phyloP scores from a whole-genome alignment of 306 rosid genomes.

The Cajanus cajan region DNA sequence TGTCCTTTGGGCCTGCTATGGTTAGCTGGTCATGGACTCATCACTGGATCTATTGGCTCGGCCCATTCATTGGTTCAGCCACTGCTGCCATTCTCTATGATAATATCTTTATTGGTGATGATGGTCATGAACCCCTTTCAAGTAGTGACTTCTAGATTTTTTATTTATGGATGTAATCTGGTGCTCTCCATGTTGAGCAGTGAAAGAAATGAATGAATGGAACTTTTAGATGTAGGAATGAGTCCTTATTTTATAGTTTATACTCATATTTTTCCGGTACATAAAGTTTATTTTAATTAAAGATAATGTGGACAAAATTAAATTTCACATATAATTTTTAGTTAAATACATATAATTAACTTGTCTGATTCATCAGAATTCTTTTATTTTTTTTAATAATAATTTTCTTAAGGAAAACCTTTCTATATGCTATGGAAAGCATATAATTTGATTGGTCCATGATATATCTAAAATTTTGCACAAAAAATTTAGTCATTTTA shows the following conservation, averaged over 20 bases:
- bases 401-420: no score
- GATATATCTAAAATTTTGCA: neutral
- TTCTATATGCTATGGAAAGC: no score
- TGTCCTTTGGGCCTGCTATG: slow-evolving; percentile 45
- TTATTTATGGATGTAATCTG: neutral
- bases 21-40: slow-evolving; percentile 61
- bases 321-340: no score
- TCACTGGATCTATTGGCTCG: slow-evolving; percentile 75
- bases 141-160: slow-evolving; percentile 27
- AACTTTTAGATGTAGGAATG: neutral
- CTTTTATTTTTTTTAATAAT: no score
- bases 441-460: no score
- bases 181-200: neutral
- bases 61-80: slow-evolving; percentile 57
- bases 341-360: no score
- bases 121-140: slow-evolving; percentile 29
- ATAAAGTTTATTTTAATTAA: no score
- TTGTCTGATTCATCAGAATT: no score
- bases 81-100: slow-evolving; percentile 66
- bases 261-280: no score
- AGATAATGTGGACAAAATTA: no score
- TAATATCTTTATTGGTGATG: slow-evolving; percentile 54
- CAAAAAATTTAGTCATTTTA: neutral
- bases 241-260: neutral
- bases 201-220: neutral